phyloP scores from a whole-genome alignment of 352 stramenopile genomes.

The Phytophthora kernoviae region DNA sequence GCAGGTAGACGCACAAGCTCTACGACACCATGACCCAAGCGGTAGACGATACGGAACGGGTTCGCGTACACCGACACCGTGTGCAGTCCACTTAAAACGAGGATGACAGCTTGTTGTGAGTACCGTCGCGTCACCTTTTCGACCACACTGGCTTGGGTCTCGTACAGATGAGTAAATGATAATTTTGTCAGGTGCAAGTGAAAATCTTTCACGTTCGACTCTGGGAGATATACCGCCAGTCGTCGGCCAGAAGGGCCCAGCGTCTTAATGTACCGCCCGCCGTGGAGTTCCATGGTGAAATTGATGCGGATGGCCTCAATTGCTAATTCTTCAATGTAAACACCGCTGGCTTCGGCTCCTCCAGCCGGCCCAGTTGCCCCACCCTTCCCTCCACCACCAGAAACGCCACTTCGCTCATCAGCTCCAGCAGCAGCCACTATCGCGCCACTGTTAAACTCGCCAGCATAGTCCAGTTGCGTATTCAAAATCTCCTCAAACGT shows the following conservation, averaged over 20 bases:
- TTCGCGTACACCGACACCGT: slow-evolving; percentile 90
- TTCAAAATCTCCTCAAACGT: slow-evolving; percentile 86
- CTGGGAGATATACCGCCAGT: slow-evolving; percentile 83
- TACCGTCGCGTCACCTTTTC: slow-evolving; percentile 83
- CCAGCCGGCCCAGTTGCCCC: slow-evolving; percentile 6
- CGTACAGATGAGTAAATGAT: slow-evolving; percentile 84
- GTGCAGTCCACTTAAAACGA: slow-evolving; percentile 84
- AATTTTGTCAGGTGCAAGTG: slow-evolving; percentile 83
- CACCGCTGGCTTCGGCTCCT: slow-evolving; percentile 50
- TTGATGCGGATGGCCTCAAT: slow-evolving; percentile 86
- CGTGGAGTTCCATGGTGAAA: slow-evolving; percentile 89
- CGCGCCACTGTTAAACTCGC: slow-evolving; percentile 19
- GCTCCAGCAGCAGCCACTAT: slow-evolving; percentile 23
- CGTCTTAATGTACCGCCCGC: slow-evolving; percentile 84
- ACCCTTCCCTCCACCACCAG: slow-evolving; percentile 14
- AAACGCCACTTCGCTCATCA: slow-evolving; percentile 27
- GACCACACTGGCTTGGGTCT: slow-evolving; percentile 72
- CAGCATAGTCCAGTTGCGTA: slow-evolving; percentile 70
- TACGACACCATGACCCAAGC: slow-evolving; percentile 79
- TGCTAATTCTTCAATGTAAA: slow-evolving; percentile 89
- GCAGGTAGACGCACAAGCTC: slow-evolving; percentile 82
- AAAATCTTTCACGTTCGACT: slow-evolving; percentile 91
- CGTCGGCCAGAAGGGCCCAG: slow-evolving; percentile 73
- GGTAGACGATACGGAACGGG: slow-evolving; percentile 87
- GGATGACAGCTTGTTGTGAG: slow-evolving; percentile 84